A percentile compares a stretch with the other conserved stretches of the same genome.
Evolutionary conservation across 129 eudicot genomes (phyloP).

Genomic region (Kitagawia praeruptora): DNA sequence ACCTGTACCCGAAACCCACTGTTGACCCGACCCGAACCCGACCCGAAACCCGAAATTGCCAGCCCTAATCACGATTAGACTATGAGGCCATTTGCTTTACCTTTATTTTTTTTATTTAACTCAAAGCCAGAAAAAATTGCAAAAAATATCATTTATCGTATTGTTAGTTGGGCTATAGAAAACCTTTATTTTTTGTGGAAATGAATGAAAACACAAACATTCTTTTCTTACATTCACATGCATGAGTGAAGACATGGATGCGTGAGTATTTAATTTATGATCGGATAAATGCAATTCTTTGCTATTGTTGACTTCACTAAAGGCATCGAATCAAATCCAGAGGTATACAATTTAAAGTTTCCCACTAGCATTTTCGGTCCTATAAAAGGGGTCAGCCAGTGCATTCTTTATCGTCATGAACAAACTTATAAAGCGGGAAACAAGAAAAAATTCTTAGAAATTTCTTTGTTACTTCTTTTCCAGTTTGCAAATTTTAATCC

Average conservation of each 20-base stretch:
- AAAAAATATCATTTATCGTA: too few relatives aligned
- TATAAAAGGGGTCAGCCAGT: not conserved
- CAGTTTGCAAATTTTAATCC: not conserved
- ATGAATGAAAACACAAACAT: too few relatives aligned
- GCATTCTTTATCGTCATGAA: not conserved
- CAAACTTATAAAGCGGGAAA: slow-evolving; percentile 4
- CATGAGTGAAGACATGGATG: not conserved
- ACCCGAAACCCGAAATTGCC: too few relatives aligned
- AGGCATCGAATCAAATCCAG: not conserved
- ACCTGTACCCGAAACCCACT: too few relatives aligned
- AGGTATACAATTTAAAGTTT: not conserved
- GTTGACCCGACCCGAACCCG: too few relatives aligned
- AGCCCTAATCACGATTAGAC: not conserved
- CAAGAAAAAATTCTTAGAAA: too few relatives aligned
- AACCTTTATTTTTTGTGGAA: too few relatives aligned
- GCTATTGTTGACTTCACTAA: not conserved
- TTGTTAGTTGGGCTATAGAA: too few relatives aligned
- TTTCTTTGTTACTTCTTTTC: not conserved
- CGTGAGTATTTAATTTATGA: not conserved
- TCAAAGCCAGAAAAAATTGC: too few relatives aligned
- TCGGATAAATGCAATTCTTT: not conserved
- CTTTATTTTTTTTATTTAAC: too few relatives aligned
- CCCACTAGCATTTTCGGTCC: not conserved
- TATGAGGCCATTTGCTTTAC: too few relatives aligned
- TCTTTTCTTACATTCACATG: not conserved